These are phyloP conservation scores for Candida dajiaensis DNA, from an alignment of 805 yeast genomes.

Conservation along the genomic window DNA sequence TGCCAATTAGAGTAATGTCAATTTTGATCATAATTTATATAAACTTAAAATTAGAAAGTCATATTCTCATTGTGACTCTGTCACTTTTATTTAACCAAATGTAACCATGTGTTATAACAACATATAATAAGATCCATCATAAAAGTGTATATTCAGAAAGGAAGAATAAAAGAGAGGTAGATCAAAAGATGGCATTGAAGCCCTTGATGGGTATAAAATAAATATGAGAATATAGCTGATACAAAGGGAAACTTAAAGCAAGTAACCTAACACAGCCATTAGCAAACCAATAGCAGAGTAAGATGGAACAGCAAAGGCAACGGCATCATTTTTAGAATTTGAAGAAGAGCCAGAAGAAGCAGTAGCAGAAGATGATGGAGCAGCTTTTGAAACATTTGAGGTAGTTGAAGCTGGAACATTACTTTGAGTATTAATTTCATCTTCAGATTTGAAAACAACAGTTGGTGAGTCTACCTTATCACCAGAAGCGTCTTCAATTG, in stretches of 20 bases:
- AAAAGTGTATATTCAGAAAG: no score
- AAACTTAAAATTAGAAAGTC: no score
- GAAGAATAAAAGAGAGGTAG: not conserved
- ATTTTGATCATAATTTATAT: no score
- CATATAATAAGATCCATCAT: not conserved
- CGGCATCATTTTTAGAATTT: conserved; percentile 7
- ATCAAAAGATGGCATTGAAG: not conserved
- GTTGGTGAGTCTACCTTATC: conserved; percentile 29
- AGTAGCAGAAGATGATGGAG: conserved; percentile 17
- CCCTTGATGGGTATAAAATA: no score
- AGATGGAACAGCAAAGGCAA: conserved; percentile 6
- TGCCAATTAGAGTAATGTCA: no score
- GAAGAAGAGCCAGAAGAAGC: conserved; percentile 10
- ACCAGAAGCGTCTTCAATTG: conserved; percentile 32
- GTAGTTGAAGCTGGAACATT: conserved; percentile 10
- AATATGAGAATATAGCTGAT: no score
- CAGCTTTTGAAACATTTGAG: conserved; percentile 4
- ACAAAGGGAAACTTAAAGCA: conserved; percentile 23
- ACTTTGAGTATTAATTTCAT: conserved; percentile 32
- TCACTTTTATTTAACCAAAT: no score
- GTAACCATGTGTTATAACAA: no score
- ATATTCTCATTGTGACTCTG: no score
- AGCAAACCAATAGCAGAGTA: conserved; percentile 24
- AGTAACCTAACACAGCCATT: conserved; percentile 33
- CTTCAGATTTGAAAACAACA: conserved; percentile 30